phyloP scores from a whole-genome alignment of 208 protist genomes.

The Leishmania tarentolae region DNA sequence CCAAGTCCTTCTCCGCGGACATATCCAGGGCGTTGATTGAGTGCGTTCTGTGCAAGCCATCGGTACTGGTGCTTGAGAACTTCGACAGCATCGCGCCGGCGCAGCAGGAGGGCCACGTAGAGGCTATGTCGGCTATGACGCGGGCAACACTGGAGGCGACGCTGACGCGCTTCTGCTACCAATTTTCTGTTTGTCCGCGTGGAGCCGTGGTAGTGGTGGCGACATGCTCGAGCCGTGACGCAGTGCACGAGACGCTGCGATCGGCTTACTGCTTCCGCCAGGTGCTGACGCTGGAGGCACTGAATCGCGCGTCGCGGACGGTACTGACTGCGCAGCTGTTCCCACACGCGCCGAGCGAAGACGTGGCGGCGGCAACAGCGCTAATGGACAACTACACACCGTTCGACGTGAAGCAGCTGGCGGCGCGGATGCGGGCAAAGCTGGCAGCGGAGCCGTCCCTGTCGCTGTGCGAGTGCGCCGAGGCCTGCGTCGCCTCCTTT shows the following conservation, averaged over 20 bases:
- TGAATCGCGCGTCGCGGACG: conserved; percentile 52
- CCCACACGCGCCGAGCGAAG: conserved; percentile 31
- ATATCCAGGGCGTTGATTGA: conserved; percentile 58
- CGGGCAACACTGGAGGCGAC: conserved; percentile 58
- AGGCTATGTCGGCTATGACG: conserved; percentile 63
- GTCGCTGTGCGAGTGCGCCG: conserved; percentile 31
- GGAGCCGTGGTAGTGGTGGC: conserved; percentile 69
- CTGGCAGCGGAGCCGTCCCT: conserved; percentile 30
- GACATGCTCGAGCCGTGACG: conserved; percentile 68
- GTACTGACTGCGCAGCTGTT: conserved; percentile 67
- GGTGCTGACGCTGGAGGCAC: conserved; percentile 59
- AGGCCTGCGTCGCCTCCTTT: conserved; percentile 52
- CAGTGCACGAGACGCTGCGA: conserved; percentile 66
- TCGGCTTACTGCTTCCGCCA: conserved; percentile 67
- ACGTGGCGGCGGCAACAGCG: conserved; percentile 40
- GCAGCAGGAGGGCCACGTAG: conserved; percentile 73
- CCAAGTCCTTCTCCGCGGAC: conserved; percentile 44
- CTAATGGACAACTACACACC: conserved; percentile 91
- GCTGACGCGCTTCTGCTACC: conserved; percentile 51
- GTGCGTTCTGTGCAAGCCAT: conserved; percentile 76
- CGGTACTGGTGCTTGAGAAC: conserved; percentile 86
- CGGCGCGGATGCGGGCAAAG: conserved; percentile 43
- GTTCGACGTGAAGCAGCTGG: conserved; percentile 77
- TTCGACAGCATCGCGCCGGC: conserved; percentile 78
- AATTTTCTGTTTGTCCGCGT: conserved; percentile 24